Base-by-base conservation (phyloP, 768 basidiomycete genomes). In the Agrocybe pediades region DNA sequence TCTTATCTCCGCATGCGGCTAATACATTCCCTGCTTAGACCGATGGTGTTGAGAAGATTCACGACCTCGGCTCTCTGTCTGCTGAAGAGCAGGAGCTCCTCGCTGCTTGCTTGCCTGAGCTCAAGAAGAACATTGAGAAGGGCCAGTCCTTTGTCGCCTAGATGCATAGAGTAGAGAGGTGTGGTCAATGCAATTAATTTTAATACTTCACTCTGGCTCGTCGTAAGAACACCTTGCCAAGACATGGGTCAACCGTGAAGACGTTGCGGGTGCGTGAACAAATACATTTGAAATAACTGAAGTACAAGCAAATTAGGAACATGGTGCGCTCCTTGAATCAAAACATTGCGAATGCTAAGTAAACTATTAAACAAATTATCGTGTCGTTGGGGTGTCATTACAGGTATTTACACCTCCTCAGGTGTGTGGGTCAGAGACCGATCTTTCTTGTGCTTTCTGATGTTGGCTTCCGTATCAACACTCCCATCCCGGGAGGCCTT, bases 61-160 rank as follows among this genome's bases (percentile, higher is more conserved):
- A 91, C 76, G 84, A 87, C 17, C 66, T 98, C 57, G 97, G 97
- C 27, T 64, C 79, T 27, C 64, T 99, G 62, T 82, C 92, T 27
- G 77, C 85, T 25, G 82, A 87, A 67, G 97, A 99, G 78, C 72
- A 95, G 81, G 83, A 84, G 68, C 81, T 97, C 54, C 76, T 99
- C 64, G 88, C 85, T 21, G 94, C 87, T 26, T 92, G 90, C 79
- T 69, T 95, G 64, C 92, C 92, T 60, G 92, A 94, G 62, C 84
- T 99, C 65, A 90, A 91, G 85, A 95, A 91, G 86, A 98, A 97
- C 85, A 96, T 98, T 64, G 90, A 92, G 74, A 98, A 95, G 86
- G 95, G 95, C 74, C 85, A 80, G 73, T 80, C 82, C 41, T 92
- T 92, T 59, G 88, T 83, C 60, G 81, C 82, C 68, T 70, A 70